Evolutionary conservation across 768 basidiomycete genomes (phyloP).

Genomic region (Termitomyces sp.): DNA sequence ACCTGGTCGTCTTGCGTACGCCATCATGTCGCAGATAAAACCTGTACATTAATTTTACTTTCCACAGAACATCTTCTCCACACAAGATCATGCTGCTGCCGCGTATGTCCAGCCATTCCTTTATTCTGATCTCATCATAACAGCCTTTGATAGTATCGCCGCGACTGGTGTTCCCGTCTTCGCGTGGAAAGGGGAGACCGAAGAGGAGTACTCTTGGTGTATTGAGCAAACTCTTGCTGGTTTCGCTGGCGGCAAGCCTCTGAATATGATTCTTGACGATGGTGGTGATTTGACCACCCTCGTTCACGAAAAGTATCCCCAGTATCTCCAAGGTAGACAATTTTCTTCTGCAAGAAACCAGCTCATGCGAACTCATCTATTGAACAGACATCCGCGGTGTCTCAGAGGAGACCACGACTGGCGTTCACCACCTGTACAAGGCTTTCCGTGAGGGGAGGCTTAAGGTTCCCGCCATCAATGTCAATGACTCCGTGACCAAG

Average conservation of each 20-base stretch:
- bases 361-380: neutral
- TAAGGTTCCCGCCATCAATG: constrained; percentile 98
- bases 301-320: constrained; percentile 95
- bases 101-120: constrained; percentile 50
- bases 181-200: constrained; percentile 99
- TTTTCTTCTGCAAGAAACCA: neutral
- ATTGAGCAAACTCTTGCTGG: constrained; percentile 90
- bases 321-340: constrained; percentile 64
- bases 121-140: neutral
- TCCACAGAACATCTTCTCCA: constrained; percentile 94
- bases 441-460: constrained; percentile 93
- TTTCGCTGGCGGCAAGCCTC: constrained; percentile 76
- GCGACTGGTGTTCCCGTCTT: constrained; percentile 98
- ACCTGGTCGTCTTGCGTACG: constrained; percentile 97
- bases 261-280: constrained; percentile 99
- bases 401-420: constrained; percentile 99
- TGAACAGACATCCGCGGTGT: constrained; percentile 78
- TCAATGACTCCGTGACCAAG: constrained; percentile 99
- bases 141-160: constrained; percentile 59
- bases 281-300: constrained; percentile 94
- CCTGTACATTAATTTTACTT: neutral
- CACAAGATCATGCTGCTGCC: constrained; percentile 98
- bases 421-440: constrained; percentile 99
- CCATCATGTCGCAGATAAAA: constrained; percentile 10
- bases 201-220: constrained; percentile 98